Conservation (phyloP, 2,329 filamentous ascomycete genomes). For the Drechslerella coelobrocha region DNA sequence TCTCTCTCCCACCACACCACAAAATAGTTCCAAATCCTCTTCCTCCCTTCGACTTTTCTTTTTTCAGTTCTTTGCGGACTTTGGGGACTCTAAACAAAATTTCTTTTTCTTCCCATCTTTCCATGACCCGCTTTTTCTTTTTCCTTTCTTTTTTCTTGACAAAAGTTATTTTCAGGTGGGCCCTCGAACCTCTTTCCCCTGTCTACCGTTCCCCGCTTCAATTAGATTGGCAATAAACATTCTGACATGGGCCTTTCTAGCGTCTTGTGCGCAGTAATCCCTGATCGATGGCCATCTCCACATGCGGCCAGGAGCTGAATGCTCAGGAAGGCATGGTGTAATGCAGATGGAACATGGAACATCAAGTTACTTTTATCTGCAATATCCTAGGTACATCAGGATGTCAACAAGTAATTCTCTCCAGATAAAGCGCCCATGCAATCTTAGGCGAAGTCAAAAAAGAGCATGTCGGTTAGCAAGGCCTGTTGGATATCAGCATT, state of each 20-base stretch:
- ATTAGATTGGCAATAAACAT: slow-evolving; percentile 33
- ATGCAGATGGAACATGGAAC: slow-evolving; percentile 48
- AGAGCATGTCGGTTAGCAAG: too few relatives aligned
- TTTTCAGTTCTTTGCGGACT: slow-evolving; percentile 6
- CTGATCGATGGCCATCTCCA: slow-evolving; percentile 51
- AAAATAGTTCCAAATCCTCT: neutral
- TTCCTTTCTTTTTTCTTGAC: slow-evolving; percentile 22
- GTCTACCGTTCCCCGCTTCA: slow-evolving; percentile 51
- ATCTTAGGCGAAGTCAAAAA: too few relatives aligned
- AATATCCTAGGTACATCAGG: neutral
- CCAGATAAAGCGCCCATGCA: neutral
- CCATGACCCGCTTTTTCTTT: slow-evolving; percentile 15
- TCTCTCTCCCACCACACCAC: too few relatives aligned
- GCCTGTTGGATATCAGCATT: neutral
- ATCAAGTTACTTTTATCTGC: slow-evolving; percentile 17
- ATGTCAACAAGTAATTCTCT: neutral
- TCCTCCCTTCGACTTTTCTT: neutral
- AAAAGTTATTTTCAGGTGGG: slow-evolving; percentile 41
- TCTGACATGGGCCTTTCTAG: slow-evolving; percentile 18
- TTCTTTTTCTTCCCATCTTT: neutral
- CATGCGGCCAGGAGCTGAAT: slow-evolving; percentile 51
- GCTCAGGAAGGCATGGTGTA: slow-evolving; percentile 40
- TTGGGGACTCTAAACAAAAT: neutral
- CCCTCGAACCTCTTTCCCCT: slow-evolving; percentile 34
- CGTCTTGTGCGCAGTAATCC: slow-evolving; percentile 33